phyloP scores from a whole-genome alignment of 805 yeast genomes.

The Candida yuanshanica region DNA sequence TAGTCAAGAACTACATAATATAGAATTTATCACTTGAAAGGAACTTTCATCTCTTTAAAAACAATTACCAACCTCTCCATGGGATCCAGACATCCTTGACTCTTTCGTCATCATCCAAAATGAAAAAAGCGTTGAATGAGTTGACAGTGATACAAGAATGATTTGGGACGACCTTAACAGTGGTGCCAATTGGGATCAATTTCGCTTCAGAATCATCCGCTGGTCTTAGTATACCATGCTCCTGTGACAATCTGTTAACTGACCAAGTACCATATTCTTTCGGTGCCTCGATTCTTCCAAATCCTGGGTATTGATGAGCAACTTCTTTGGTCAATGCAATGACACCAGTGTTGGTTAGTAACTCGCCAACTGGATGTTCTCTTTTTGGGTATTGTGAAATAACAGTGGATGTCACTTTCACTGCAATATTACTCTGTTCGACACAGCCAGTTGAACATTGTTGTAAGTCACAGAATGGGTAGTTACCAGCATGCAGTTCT shows the following conservation, averaged over 20 bases:
- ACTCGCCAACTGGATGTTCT: conserved; percentile 50
- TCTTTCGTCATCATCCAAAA: conserved; percentile 41
- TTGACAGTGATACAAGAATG: conserved; percentile 72
- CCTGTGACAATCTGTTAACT: conserved; percentile 68
- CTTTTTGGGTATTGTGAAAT: conserved; percentile 54
- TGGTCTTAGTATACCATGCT: conserved; percentile 70
- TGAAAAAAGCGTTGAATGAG: conserved; percentile 45
- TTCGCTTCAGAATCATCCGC: conserved; percentile 11
- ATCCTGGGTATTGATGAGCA: conserved; percentile 50
- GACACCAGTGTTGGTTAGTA: conserved; percentile 67
- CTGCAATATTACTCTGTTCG: conserved; percentile 38
- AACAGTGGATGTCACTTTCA: conserved; percentile 52
- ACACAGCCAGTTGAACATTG: conserved; percentile 69
- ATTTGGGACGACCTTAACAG: conserved; percentile 55
- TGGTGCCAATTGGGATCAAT: conserved; percentile 49
- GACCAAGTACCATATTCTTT: conserved; percentile 49
- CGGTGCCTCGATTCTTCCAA: conserved; percentile 42
- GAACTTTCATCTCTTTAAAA: too few species aligned
- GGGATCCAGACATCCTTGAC: conserved; percentile 66
- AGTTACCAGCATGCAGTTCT: conserved; percentile 82
- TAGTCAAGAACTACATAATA: too few species aligned
- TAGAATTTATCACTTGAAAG: too few species aligned
- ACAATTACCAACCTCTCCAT: conserved; percentile 42
- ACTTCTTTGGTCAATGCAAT: conserved; percentile 62
- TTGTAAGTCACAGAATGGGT: conserved; percentile 67